Percentiles rank a stretch among this genome's conserved stretches.
These are phyloP conservation scores for Solanum chacoense DNA, from an alignment of 305 asterid species.

Conservation along the genomic window DNA sequence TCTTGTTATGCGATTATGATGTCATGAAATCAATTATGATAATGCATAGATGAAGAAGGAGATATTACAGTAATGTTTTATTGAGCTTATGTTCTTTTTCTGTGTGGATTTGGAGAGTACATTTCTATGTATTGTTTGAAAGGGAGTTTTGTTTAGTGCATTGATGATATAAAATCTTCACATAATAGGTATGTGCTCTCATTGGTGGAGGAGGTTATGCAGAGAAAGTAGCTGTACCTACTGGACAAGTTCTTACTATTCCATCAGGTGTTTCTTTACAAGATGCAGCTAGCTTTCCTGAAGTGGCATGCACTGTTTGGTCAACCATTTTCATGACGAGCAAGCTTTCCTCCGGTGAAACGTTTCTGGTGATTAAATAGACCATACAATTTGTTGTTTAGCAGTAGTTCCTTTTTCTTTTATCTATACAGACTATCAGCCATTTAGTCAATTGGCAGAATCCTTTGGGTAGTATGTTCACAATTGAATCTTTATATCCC, in stretches of 20 bases:
- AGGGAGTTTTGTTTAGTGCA: not conserved
- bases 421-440: not conserved
- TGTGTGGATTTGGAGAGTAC: not conserved
- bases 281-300: conserved; percentile 90
- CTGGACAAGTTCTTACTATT: conserved; percentile 73
- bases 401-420: not conserved
- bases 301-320: conserved; percentile 96
- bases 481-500: not conserved
- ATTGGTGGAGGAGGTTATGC: conserved; percentile 94
- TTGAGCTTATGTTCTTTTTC: not conserved
- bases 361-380: conserved; percentile 48
- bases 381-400: not conserved
- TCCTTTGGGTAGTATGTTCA: not conserved
- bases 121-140: not conserved
- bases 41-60: not conserved
- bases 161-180: conserved; percentile 8
- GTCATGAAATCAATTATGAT: no score
- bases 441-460: not conserved
- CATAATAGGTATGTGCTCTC: conserved; percentile 72
- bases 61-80: not conserved
- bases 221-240: conserved; percentile 76
- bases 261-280: conserved; percentile 71
- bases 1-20: no score
- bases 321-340: conserved; percentile 87
- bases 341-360: conserved; percentile 59